Evolutionary conservation across 1,284 basidiomycete genomes (phyloP).

Genomic region (Abortiporus biennis): DNA sequence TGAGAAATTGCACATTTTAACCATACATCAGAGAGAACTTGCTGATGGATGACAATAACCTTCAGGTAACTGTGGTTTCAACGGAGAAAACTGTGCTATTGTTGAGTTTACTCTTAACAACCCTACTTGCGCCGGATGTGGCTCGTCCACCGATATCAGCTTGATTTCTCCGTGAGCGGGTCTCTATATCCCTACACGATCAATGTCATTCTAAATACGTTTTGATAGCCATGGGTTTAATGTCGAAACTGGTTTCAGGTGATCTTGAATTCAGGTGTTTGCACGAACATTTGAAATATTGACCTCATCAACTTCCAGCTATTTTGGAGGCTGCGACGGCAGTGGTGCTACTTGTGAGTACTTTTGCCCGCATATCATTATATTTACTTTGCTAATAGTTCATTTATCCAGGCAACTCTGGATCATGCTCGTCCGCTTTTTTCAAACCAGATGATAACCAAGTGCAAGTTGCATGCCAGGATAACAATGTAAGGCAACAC

Average conservation of each 20-base stretch:
- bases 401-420: constrained; percentile 18
- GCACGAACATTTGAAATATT: neutral
- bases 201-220: neutral
- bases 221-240: constrained; percentile 27
- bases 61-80: constrained; percentile 27
- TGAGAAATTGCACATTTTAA: neutral
- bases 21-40: neutral
- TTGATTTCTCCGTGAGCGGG: constrained; percentile 32
- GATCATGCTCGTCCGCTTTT: constrained; percentile 32
- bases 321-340: constrained; percentile 26
- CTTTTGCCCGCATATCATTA: neutral
- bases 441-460: constrained; percentile 30
- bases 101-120: constrained; percentile 39
- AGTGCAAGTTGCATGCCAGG: constrained; percentile 34
- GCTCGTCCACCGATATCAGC: constrained; percentile 38
- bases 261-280: constrained; percentile 1
- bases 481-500: constrained; percentile 20
- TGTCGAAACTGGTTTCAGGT: constrained; percentile 26
- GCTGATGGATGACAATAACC: no score
- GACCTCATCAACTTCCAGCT: constrained; percentile 11
- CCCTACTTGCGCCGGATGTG: constrained; percentile 30
- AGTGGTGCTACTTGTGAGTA: constrained; percentile 25
- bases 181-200: neutral
- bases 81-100: constrained; percentile 37
- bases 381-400: neutral